Base-by-base conservation (phyloP, 2,329 filamentous ascomycete genomes). In the Colletotrichum agaves region DNA sequence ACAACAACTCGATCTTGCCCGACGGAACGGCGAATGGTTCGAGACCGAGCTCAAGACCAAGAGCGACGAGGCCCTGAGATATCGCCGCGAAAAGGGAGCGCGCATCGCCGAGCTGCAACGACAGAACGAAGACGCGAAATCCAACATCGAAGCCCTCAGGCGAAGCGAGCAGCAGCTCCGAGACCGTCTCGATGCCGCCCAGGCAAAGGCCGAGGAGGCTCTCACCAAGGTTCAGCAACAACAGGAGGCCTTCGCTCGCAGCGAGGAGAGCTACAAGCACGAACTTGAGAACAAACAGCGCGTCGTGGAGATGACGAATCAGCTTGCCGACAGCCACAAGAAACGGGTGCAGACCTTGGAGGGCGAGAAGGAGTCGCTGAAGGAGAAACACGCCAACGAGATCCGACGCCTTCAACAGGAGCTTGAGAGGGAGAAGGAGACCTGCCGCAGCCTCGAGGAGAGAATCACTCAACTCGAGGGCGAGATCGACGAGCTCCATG, bases 1-100 rank as follows among this genome's bases (percentile, higher is more conserved):
- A 78, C 94, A 98, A 78, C 94, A 98, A 78, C 86, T 98, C 39
- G 93, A 97, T 46, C 85, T 97, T 63, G 89, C 95, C 17, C 94
- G 93, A 77, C 92, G 91, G 74, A 97, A 94, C 81, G 93, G 93
- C 71, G 95, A 98, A 73, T 99, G 94, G 92, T 91, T 96, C 63
- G 93, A 98, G 75, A 90, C 86, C 46, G 96, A 99, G 78, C 86
- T 98, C 21, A 95, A 97, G 82, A 94, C 93, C 0, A 97, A 97
- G 81, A 91, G 88, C 69, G 88, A 90, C 8, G 96, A 99, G 76
- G 90, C 93, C 53, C 87, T 95, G 72, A 97, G 94, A 75, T 95
- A 92, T 79, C 90, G 96, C 70, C 98, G 97, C 76, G 96, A 99
- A 77, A 98, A 98, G 84, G 93, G 93, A 70, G 91, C 93, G 1